phyloP scores from a whole-genome alignment of 2,329 filamentous ascomycete genomes.

The Alternaria conjuncta region DNA sequence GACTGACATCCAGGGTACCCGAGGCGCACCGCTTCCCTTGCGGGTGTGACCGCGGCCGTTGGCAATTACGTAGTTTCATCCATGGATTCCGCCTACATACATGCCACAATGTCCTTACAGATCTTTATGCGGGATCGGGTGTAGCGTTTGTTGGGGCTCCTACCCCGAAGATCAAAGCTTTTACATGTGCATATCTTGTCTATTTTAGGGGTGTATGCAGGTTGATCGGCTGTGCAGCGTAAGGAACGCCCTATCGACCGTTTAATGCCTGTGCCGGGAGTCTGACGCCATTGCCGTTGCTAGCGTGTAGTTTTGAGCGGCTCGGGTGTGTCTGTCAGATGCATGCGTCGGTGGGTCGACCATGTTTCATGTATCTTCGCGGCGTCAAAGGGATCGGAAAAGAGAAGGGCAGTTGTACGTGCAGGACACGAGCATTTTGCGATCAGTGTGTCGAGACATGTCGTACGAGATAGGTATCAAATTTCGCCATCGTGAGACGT shows the following conservation, averaged over 20 bases:
- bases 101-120: slow-evolving; percentile 1
- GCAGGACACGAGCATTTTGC: not conserved
- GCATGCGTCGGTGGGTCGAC: not conserved
- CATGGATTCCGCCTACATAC: not conserved
- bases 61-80: not conserved
- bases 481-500: not conserved
- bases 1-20: not conserved
- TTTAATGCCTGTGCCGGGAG: slow-evolving; percentile 1
- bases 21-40: not conserved
- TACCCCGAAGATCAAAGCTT: not conserved
- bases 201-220: not conserved
- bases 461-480: not conserved
- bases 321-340: not conserved
- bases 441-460: not conserved
- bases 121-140: not conserved
- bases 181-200: not conserved
- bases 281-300: slow-evolving; percentile 1
- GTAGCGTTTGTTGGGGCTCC: not conserved
- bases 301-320: not conserved
- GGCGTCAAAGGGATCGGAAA: not conserved
- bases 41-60: not conserved
- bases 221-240: not conserved
- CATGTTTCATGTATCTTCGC: not conserved
- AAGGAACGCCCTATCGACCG: slow-evolving; percentile 7
- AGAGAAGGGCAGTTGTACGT: not conserved